Evolutionary conservation across 2,329 filamentous ascomycete species (phyloP), one percentile per base, ranked within the genome.

Genomic region (Pseudocercospora fijiensis): DNA sequence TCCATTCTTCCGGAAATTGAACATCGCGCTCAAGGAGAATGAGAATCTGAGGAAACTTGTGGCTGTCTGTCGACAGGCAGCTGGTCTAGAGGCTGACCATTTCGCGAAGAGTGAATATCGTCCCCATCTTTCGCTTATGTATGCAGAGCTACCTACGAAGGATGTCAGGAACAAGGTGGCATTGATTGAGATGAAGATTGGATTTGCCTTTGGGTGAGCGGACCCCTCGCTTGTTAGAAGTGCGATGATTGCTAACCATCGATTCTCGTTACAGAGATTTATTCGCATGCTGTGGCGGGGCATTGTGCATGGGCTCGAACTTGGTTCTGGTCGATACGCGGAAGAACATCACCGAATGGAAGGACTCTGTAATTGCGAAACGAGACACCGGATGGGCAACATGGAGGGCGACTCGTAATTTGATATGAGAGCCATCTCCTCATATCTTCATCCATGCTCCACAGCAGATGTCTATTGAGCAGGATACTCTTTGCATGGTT

Each of bases 281-380:
- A 22, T 71, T 71, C 51, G 69, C 69, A 28, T 71, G 69, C 24
- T 71, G 69, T 65, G 69, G 69, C 24, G 69, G 69, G 2, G 64
- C 68, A 33, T 63, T 71, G 58, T 67, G 65, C 61, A 57, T 71
- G 61, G 69, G 69, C n/a, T 68, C 68, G 8, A 43, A 63, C 20
- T 47, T 71, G 63, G 67, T 69, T n/a, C 20, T 71, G 51, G 69
- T 71, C 8, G 69, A 71, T 59, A 71, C 68, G n/a, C 64, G 60
- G 30, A 64, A 59, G 51, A 58, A 60, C 18, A 62, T 70, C 22
- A 30, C 52, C n/a, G 65, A 67, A 37, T 70, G 68, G 69, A 62
- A 65, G 22, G 56, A 65, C 16, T 43, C 61, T 3, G 18, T 64
- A 53, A 60, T 71, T 55, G 69, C 65, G 26, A 67, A 52, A 55